phyloP scores from a whole-genome alignment of 371 early-diverging fungal genomes.

The Apophysomyces elegans region DNA sequence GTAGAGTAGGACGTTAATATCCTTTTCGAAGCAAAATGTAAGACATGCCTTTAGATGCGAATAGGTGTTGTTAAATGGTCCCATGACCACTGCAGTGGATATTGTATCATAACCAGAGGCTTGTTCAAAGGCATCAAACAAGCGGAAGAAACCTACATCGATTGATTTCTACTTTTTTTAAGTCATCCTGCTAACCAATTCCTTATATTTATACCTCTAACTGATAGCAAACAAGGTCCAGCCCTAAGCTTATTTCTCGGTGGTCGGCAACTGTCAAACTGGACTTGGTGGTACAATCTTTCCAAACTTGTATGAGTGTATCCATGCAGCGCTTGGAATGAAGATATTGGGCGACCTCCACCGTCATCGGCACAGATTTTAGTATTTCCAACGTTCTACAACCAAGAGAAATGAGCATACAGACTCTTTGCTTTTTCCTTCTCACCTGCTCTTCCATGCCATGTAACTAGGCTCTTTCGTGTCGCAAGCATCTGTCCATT shows the following conservation, averaged over 20 bases:
- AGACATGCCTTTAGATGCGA: slow-evolving; percentile 42
- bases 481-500: slow-evolving; percentile 3
- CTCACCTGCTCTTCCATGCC: slow-evolving; percentile 42
- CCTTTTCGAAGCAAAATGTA: background rate
- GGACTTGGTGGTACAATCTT: slow-evolving; percentile 25
- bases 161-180: slow-evolving; percentile 21
- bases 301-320: slow-evolving; percentile 36
- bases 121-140: slow-evolving; percentile 50
- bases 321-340: slow-evolving; percentile 34
- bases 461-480: slow-evolving; percentile 27
- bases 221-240: slow-evolving; percentile 26
- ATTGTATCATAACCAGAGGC: slow-evolving; percentile 44
- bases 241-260: slow-evolving; percentile 27
- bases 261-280: slow-evolving; percentile 22
- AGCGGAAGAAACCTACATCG: slow-evolving; percentile 34
- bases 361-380: slow-evolving; percentile 27
- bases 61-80: slow-evolving; percentile 39
- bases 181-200: background rate
- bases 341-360: slow-evolving; percentile 43
- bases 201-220: slow-evolving; percentile 20
- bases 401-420: background rate
- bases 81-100: slow-evolving; percentile 40
- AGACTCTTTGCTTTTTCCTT: background rate
- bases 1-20: slow-evolving; percentile 1
- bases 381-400: slow-evolving; percentile 34